Base-by-base conservation (phyloP, 495 filamentous ascomycete genomes). In the Neurospora sp. region DNA sequence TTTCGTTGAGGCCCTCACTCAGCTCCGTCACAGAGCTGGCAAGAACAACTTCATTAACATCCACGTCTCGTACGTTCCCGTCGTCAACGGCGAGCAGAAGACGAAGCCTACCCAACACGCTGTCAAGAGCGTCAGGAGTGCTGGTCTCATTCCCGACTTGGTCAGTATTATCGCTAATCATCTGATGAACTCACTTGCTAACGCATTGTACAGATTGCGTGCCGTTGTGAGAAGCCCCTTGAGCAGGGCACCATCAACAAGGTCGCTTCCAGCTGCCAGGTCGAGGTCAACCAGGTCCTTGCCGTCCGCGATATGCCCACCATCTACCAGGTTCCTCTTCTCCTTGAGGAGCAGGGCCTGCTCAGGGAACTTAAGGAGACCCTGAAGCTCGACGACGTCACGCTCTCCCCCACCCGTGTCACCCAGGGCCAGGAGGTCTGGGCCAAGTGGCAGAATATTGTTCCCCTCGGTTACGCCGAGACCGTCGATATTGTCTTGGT, bases 81-180 rank as follows among this genome's bases (percentile, higher is more conserved):
- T 94, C 4, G 69, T 45, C 9, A 71, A 88, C 69, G 88, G 91
- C n/a, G 96, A 98, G 83, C 89, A 96, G 82, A 99, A 98, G 89
- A 98, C 94, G 16, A 99, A 99, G 82, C 96, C 96, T 1, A 98
- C 96, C 0, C 96, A 98, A 80, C 87, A 91, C 74, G 93, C 96
- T 42, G 94, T 97, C 80, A 90, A 89, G 75, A 88, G 92, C 74
- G 90, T 92, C 45, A 87, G 94, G 68, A 92, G 89, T 74, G 90
- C 91, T 74, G 95, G 96, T 76, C 80, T 99, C 71, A 89, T 89
- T 72, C 96, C 96, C 12, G 96, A 99, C 80, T 80, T 97, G 76
- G 87, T 91, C 79, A 72, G 86, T 80, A 73, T 53, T 20, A 27
- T 20, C 10, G 37, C 27, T 1, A 44, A 27, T 18, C 37, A 42